Evolutionary conservation across 2,329 filamentous ascomycete species (phyloP), one percentile per base, ranked within the genome.

Genomic region (Ambrosiella xylebori): DNA sequence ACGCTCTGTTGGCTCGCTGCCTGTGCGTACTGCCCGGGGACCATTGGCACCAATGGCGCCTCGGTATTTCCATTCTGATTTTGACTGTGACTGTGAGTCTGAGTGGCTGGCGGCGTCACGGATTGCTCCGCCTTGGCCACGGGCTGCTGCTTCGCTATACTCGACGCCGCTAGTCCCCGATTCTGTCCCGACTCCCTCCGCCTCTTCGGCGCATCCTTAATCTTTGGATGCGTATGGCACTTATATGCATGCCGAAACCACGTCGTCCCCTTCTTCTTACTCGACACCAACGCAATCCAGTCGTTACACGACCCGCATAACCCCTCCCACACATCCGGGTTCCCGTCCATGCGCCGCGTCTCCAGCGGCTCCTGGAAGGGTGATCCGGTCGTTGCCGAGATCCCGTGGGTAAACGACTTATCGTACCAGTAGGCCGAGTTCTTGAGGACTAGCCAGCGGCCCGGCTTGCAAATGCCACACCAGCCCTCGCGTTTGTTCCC

Each of bases 391-490:
- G 85, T 84, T 36, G 86, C 87, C 66, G 85, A 88, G 68, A 94
- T 88, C 54, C 88, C 88, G 66, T 94, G 88, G 1, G 85, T 88
- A 68, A 93, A 94, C 59, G 84, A 87, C 74, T 93, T 91, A 73
- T 94, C 88, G 69, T 94, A 94, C 88, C 88, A 94, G 68, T 88
- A 95, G 6, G 88, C 88, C 58, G 85, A 90, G 71, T 94, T 93
- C 73, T 93, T 94, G 60, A 95, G 74, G 13, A 90, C 86, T 57
- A 91, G 78, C 88, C 88, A 94, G 54, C 86, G 77, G 2, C 86
- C 86, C 1, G 86, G 85, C 68, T 89, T 90, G 74, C 88, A 94
- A 64, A 91, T 86, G 19, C 87, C 86, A 65, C 88, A 94, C 87
- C 88, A 95, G 2, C 88, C 88, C 68, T 91, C 87, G 47, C 88